phyloP scores from a whole-genome alignment of 108 stramenopile species.

The Fistulifera pelliculosa region DNA sequence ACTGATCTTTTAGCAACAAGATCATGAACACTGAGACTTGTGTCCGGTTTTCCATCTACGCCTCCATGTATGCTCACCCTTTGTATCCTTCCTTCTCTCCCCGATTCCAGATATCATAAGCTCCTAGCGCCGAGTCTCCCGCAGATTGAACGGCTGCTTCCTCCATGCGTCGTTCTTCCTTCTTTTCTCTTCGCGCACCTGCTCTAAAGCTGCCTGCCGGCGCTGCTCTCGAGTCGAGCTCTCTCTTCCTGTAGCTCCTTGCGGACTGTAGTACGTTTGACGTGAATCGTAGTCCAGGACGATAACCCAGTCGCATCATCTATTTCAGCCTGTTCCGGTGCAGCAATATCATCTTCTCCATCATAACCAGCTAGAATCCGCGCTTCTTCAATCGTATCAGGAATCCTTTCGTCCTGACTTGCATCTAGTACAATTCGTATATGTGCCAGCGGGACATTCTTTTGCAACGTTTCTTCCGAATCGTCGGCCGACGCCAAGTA shows the following conservation, averaged over 20 bases:
- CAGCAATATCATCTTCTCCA: constrained; percentile 29
- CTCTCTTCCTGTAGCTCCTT: constrained; percentile 61
- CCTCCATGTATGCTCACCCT: constrained; percentile 64
- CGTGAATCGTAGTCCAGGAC: constrained; percentile 52
- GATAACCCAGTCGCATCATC: constrained; percentile 75
- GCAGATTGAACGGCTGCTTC: constrained; percentile 71
- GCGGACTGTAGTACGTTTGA: constrained; percentile 55
- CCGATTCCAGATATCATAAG: constrained; percentile 61
- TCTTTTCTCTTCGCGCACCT: constrained; percentile 39
- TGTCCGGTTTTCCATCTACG: constrained; percentile 21
- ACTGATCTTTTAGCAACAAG: constrained; percentile 16
- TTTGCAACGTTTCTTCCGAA: constrained; percentile 66
- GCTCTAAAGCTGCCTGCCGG: constrained; percentile 24
- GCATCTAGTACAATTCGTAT: constrained; percentile 49
- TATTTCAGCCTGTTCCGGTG: constrained; percentile 12
- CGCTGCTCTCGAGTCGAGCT: constrained; percentile 28
- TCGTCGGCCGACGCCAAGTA: constrained; percentile 40
- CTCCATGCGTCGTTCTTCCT: constrained; percentile 55
- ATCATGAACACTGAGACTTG: constrained; percentile 10
- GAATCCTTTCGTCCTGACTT: constrained; percentile 54
- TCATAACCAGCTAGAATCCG: constrained; percentile 61
- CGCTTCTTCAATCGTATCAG: constrained; percentile 72
- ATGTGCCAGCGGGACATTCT: constrained; percentile 39
- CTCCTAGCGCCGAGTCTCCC: constrained; percentile 81
- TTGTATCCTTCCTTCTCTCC: constrained; percentile 51